phyloP scores from a whole-genome alignment of 164 flowering plant species.

The Kalanchoe fedtschenkoi region DNA sequence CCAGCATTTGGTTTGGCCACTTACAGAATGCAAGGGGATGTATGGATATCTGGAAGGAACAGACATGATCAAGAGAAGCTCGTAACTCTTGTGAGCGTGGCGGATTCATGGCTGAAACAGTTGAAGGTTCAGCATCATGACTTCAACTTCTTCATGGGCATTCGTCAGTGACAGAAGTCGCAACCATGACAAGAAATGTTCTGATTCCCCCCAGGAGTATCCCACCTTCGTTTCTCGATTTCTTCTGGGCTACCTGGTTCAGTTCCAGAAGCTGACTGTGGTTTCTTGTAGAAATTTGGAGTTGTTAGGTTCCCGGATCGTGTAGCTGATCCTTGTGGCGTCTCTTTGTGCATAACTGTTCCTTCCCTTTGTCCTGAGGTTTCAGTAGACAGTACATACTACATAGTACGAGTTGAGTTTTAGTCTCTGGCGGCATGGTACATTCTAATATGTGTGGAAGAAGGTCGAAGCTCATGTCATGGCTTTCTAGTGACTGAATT shows the following conservation, averaged over 20 bases:
- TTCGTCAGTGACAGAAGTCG: conserved; percentile 12
- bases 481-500: no score
- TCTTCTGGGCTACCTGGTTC: no score
- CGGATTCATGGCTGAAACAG: conserved; percentile 97
- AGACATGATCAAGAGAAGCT: conserved; percentile 68
- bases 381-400: neutral
- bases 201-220: neutral
- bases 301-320: neutral
- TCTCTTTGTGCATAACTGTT: neutral
- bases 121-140: conserved; percentile 88
- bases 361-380: neutral
- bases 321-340: neutral
- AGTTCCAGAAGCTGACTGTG: neutral
- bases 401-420: neutral
- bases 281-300: neutral
- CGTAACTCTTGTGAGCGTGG: conserved; percentile 60
- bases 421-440: conserved; percentile 3
- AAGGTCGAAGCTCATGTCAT: no score
- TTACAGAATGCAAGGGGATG: conserved; percentile 82
- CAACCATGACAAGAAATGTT: no score
- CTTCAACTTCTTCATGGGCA: conserved; percentile 69
- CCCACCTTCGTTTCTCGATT: neutral
- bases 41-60: conserved; percentile 57
- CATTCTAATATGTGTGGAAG: no score
- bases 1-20: conserved; percentile 85